phyloP scores from a whole-genome alignment of 139 green algal species.

The Mesotaenium endlicherianum region DNA sequence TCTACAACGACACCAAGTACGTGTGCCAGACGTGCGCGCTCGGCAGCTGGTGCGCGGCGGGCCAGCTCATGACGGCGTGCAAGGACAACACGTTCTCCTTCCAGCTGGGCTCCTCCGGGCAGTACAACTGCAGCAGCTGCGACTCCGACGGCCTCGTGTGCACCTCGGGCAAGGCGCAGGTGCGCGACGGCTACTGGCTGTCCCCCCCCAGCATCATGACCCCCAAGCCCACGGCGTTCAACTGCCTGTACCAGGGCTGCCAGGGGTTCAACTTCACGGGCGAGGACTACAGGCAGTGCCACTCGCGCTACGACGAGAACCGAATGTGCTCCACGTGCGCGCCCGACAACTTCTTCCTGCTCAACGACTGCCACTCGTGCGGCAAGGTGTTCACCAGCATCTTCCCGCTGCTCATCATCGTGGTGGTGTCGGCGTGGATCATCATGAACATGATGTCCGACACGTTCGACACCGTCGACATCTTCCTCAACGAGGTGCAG shows the following conservation, averaged over 20 bases:
- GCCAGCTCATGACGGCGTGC: background rate
- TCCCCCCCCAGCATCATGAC: background rate
- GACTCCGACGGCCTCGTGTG: background rate
- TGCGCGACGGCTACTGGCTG: background rate
- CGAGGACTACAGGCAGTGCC: background rate
- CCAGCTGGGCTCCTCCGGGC: background rate
- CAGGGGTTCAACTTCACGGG: background rate
- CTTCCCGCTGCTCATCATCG: background rate
- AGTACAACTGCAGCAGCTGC: background rate
- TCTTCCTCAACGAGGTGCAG: background rate
- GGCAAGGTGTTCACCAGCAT: background rate
- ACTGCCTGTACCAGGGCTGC: background rate
- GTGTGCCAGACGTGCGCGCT: background rate
- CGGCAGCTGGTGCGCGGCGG: background rate
- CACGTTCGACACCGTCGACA: background rate
- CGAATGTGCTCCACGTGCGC: conserved; percentile 2
- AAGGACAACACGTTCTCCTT: background rate
- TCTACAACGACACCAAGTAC: background rate
- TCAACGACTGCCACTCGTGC: background rate
- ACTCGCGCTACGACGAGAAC: background rate
- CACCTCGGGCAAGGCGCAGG: background rate
- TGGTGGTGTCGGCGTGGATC: background rate
- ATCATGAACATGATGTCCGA: background rate
- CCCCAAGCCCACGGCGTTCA: background rate
- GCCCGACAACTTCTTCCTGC: background rate